Evolutionary conservation across 116 monocot genomes (phyloP), one percentile per base, ranked within the genome.

Genomic region (Posidonia oceanica): DNA sequence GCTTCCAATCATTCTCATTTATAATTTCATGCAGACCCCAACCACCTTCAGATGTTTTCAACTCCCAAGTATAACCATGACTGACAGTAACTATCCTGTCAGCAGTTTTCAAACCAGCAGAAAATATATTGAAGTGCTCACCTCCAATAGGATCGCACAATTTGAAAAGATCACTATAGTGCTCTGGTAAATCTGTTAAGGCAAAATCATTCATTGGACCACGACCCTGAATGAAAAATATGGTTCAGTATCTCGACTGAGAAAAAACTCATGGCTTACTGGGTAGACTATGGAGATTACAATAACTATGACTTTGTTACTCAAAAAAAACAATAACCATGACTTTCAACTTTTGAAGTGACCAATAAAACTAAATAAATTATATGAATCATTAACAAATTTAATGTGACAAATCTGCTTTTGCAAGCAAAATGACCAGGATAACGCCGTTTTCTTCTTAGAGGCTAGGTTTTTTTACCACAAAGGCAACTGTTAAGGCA

Each of bases 21-120:
- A 96, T 87, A 68, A 96, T 74, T 2, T 68, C 72, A 51, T 96
- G 83, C 2, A 96, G 85, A 2, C 91, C 96, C 96, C 96, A 96
- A 2, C 96, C 96, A 36, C 96, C 91, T 71, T 91, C 87, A 4
- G 42, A 17, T 39, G 96, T 89, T 75, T 89, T 91, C 8, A 96
- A 73, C 79, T 96, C 96, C 96, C 91, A 85, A 36, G 91, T 69
- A 76, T 96, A 96, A 38, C 85, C 91, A 59, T 82, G 82, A 76
- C 91, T 91, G 20, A 96, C 96, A 1, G 96, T 80, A 61, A 96
- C 87, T 15, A 91, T 77, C 1, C 83, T 78, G 54, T 91, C 91
- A 8, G 96, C 89, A 7, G 82, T 54, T 73, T 83, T 88, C 40
- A 96, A 51, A 16, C 96, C 96, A 36, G 86, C 96, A 0, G 89